Evolutionary conservation across 257 asterid species (phyloP), one percentile per base, ranked within the genome.

Genomic region (Gardenia jasminoides): DNA sequence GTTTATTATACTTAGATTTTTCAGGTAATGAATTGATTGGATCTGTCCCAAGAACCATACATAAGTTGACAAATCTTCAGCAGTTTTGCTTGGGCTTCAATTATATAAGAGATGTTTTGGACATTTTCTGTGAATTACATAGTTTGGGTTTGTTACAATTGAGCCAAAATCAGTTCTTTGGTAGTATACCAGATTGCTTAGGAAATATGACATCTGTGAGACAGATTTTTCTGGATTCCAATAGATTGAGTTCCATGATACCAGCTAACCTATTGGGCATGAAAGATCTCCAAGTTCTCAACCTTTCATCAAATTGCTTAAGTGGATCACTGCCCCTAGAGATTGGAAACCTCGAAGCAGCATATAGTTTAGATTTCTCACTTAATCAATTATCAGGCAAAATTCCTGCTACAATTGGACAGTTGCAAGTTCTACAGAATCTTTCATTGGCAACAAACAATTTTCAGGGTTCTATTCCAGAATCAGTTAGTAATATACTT

Each of bases 161-260:
- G 71, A 7, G 46, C 10, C 11, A 13, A 9, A 89, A 84, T 46
- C 17, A 71, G 30, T 22, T 83, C 47, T 39, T 44, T 0, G 87
- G 90, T 4, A 22, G 47, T 7, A 59, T 89, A 26, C 88, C 89
- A 0, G 76, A 75, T 9, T 89, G 89, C 24, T 22, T 84, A 0
- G 85, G 89, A 11, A 73, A 85, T 19, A 4, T 80, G 0, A n/a
- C 50, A 3, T 75, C 83, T 58, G 28, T 82, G 2, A 69, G 74
- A 70, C 0, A 33, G 15, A 17, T 89, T 7, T 0, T 10, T 6
- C 66, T 89, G 10, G 24, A 10, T 20, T 64, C 79, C 7, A 87
- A 87, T 47, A 80, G 33, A 33, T 58, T 85, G 58, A 75, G 36
- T 52, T 83, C 89, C 9, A 43, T 3, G 19, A 58, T 81, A n/a